Conservation (phyloP, 1,284 basidiomycete genomes). For the Cutaneotrichosporon curvatum region DNA sequence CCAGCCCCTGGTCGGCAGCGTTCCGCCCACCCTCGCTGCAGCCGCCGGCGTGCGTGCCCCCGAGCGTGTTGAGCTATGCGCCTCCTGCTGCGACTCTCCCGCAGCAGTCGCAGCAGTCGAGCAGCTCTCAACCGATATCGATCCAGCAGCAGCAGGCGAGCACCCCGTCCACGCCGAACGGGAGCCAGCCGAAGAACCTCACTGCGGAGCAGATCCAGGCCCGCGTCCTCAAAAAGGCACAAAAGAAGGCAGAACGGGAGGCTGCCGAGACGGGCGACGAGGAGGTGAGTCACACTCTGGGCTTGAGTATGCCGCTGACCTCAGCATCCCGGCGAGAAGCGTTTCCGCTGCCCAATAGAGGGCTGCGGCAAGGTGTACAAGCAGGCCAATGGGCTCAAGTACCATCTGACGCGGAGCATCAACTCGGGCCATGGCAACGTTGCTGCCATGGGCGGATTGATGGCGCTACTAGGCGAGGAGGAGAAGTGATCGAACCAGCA, state of each 20-base stretch:
- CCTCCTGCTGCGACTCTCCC: constrained; percentile 15
- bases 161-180: constrained; percentile 16
- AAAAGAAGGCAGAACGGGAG: constrained; percentile 33
- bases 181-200: constrained; percentile 3
- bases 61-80: constrained; percentile 40
- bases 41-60: constrained; percentile 35
- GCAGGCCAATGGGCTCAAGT: constrained; percentile 48
- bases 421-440: constrained; percentile 44
- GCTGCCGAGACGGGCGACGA: constrained; percentile 26
- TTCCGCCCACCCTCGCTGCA: constrained; percentile 23
- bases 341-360: constrained; percentile 54
- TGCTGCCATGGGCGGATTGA: constrained; percentile 33
- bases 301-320: not conserved
- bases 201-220: constrained; percentile 34
- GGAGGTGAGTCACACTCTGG: constrained; percentile 18
- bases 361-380: constrained; percentile 58
- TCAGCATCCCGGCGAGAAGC: constrained; percentile 45
- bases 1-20: constrained; percentile 32
- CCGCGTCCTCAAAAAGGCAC: constrained; percentile 32
- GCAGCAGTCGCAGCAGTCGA: constrained; percentile 16
- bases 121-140: constrained; percentile 18
- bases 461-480: constrained; percentile 23
- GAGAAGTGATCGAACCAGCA: too few species aligned
- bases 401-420: constrained; percentile 44
- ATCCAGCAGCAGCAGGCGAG: constrained; percentile 20